A percentile compares a stretch with the other conserved stretches of the same genome.
Evolutionary conservation across 805 yeast genomes (phyloP).

Genomic region (Torulaspora maleeae): DNA sequence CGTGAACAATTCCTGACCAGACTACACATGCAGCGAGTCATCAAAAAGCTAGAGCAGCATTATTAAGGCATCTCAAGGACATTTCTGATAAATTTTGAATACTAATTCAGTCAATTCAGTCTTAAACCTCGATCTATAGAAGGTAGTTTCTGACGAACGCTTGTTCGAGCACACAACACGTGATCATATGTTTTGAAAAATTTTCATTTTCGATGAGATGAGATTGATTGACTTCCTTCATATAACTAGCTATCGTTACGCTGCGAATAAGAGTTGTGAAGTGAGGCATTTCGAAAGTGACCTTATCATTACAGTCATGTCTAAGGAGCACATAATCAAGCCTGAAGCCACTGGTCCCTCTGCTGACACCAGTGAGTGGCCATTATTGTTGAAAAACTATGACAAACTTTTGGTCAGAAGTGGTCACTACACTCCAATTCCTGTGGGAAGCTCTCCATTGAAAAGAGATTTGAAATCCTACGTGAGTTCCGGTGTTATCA

Average conservation of each 20-base stretch:
- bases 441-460: conserved; percentile 90
- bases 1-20: conserved; percentile 58
- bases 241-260: background rate
- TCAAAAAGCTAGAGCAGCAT: background rate
- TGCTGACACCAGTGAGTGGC: conserved; percentile 92
- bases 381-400: conserved; percentile 85
- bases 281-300: background rate
- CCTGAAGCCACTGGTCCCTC: conserved; percentile 79
- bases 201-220: conserved; percentile 19
- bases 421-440: conserved; percentile 96
- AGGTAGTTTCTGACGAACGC: background rate
- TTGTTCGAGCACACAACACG: background rate
- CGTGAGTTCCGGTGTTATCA: conserved; percentile 91
- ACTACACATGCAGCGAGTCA: conserved; percentile 43
- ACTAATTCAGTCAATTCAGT: background rate
- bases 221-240: conserved; percentile 8
- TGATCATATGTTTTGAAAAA: conserved; percentile 8
- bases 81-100: background rate
- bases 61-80: background rate
- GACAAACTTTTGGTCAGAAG: conserved; percentile 92
- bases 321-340: conserved; percentile 73
- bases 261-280: background rate
- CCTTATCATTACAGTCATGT: conserved; percentile 38
- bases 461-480: conserved; percentile 90
- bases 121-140: background rate